These are phyloP conservation scores for Nidularia pulvinata DNA, from an alignment of 768 basidiomycete species.

Conservation along the genomic window DNA sequence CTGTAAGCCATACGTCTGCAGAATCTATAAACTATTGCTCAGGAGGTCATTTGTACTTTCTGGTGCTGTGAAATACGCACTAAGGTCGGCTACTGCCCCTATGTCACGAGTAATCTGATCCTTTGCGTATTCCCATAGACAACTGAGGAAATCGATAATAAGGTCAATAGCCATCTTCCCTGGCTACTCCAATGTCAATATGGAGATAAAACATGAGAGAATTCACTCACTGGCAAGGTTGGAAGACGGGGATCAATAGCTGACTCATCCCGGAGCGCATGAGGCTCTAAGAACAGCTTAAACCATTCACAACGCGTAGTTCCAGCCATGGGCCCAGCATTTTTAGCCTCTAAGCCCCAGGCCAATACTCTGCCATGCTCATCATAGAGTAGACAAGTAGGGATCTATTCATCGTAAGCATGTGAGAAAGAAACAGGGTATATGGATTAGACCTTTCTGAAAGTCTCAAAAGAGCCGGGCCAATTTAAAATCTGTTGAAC, in stretches of 20 bases:
- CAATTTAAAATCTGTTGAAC: constrained; percentile 86
- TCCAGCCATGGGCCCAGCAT: constrained; percentile 67
- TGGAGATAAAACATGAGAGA: not conserved
- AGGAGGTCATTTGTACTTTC: not conserved
- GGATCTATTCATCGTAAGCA: constrained; percentile 38
- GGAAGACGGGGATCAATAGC: constrained; percentile 79
- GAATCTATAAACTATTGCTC: constrained; percentile 45
- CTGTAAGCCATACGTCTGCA: constrained; percentile 85
- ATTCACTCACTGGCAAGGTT: constrained; percentile 62
- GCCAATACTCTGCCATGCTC: constrained; percentile 71
- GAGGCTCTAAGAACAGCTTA: constrained; percentile 86
- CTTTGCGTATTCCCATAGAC: constrained; percentile 86
- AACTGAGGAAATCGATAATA: constrained; percentile 81
- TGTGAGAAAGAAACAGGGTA: not conserved
- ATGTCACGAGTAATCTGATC: constrained; percentile 88
- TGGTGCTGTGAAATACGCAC: constrained; percentile 34
- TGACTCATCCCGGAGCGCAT: constrained; percentile 71
- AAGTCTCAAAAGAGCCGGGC: constrained; percentile 86
- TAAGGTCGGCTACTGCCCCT: constrained; percentile 82
- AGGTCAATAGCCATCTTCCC: constrained; percentile 79
- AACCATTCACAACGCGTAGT: constrained; percentile 65
- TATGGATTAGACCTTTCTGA: constrained; percentile 55
- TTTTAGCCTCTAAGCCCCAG: constrained; percentile 91
- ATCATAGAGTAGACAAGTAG: constrained; percentile 85
- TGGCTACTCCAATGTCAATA: constrained; percentile 35